These are phyloP conservation scores for Gymnopilus junonius DNA, from an alignment of 768 basidiomycete genomes.

Conservation along the genomic window DNA sequence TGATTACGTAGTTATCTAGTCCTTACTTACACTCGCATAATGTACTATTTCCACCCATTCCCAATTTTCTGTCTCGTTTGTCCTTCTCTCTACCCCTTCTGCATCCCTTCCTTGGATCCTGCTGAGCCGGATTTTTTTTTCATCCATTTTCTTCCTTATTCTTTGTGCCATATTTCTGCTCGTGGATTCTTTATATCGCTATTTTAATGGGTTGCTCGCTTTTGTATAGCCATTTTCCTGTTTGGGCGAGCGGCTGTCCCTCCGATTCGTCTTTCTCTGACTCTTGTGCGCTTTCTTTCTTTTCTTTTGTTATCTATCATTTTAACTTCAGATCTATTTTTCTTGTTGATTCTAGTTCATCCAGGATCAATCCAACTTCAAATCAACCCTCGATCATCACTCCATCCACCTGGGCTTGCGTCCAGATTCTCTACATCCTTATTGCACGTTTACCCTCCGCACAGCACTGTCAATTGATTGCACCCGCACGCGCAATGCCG, in stretches of 20 bases:
- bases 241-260: constrained; percentile 9
- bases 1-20: constrained; percentile 13
- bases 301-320: constrained; percentile 12
- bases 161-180: constrained; percentile 4
- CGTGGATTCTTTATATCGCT: constrained; percentile 2
- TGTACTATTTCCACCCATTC: constrained; percentile 4
- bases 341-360: neutral
- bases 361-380: constrained; percentile 1
- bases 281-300: neutral
- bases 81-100: constrained; percentile 9
- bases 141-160: constrained; percentile 10
- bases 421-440: neutral
- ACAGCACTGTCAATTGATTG: neutral
- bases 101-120: neutral
- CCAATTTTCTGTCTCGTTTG: neutral
- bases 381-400: constrained; percentile 12
- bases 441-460: neutral
- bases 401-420: constrained; percentile 10
- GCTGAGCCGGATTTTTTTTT: constrained; percentile 3
- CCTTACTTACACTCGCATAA: constrained; percentile 5
- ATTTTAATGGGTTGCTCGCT: constrained; percentile 9
- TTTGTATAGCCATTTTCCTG: neutral
- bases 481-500: neutral
- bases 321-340: constrained; percentile 8
- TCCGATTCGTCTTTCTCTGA: constrained; percentile 1